phyloP scores from a whole-genome alignment of 306 rosid species.

The Argentina anserina region DNA sequence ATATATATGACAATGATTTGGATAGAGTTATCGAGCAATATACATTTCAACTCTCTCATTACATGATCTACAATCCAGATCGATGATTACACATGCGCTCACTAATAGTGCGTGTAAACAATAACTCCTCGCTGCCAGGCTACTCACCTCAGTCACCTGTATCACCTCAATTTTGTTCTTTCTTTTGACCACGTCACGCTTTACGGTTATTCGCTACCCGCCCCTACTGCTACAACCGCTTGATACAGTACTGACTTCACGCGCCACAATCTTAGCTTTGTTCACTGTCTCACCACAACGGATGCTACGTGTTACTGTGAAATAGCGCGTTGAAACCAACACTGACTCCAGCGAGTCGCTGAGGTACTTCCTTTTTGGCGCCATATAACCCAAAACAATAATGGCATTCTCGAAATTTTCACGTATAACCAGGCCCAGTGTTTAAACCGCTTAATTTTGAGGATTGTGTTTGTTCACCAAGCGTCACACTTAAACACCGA shows the following conservation, averaged over 20 bases:
- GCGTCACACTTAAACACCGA: not conserved
- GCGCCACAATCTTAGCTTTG: not conserved
- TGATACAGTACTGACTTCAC: not conserved
- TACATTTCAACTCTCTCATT: too few species aligned
- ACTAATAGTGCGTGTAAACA: too few species aligned
- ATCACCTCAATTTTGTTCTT: too few species aligned
- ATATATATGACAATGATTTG: too few species aligned
- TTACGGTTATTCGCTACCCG: conserved; percentile 1
- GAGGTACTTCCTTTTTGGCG: conserved; percentile 6
- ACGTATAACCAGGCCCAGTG: not conserved
- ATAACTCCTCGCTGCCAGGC: too few species aligned
- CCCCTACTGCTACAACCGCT: not conserved
- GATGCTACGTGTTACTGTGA: not conserved
- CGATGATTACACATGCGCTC: too few species aligned
- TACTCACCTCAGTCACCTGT: too few species aligned
- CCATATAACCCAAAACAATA: conserved; percentile 15
- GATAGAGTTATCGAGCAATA: too few species aligned
- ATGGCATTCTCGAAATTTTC: conserved; percentile 27
- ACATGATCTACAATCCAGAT: too few species aligned
- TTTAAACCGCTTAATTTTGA: not conserved
- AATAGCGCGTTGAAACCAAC: not conserved
- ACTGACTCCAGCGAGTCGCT: not conserved
- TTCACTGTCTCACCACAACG: too few species aligned
- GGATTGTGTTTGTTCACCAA: not conserved
- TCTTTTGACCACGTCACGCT: conserved; percentile 21